Evolutionary conservation across 2,329 filamentous ascomycete species (phyloP).

Genomic region (Didymella segeticola): DNA sequence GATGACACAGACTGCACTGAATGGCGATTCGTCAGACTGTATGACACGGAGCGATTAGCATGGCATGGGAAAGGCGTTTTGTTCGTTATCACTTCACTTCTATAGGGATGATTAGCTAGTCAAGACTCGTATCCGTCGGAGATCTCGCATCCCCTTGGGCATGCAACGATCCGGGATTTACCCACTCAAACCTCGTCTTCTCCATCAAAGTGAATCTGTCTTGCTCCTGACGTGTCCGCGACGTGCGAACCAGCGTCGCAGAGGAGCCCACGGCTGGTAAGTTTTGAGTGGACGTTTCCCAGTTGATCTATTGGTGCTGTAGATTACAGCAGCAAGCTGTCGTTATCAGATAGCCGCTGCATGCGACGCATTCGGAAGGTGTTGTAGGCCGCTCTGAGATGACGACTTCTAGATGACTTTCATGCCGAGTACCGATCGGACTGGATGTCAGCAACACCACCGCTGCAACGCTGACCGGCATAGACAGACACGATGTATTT

Average conservation of each 20-base stretch:
- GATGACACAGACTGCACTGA: conserved; percentile 19
- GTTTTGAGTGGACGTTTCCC: background rate
- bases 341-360: conserved; percentile 13
- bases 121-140: conserved; percentile 51
- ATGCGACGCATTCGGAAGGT: conserved; percentile 15
- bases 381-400: conserved; percentile 1
- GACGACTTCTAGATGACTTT: background rate
- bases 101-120: conserved; percentile 49
- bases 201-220: conserved; percentile 3
- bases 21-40: conserved; percentile 22
- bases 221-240: background rate
- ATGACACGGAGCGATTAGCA: conserved; percentile 20
- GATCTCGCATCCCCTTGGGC: conserved; percentile 28
- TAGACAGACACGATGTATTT: background rate
- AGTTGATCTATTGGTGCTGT: background rate
- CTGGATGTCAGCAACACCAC: background rate
- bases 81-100: conserved; percentile 29
- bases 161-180: conserved; percentile 45
- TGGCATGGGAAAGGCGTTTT: conserved; percentile 19
- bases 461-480: background rate
- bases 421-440: conserved; percentile 19
- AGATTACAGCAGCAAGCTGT: background rate
- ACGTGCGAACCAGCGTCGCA: background rate
- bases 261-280: background rate
- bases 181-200: conserved; percentile 39